These are phyloP conservation scores for Chytridium lagenaria DNA, from an alignment of 371 early-diverging fungal species.

Conservation along the genomic window DNA sequence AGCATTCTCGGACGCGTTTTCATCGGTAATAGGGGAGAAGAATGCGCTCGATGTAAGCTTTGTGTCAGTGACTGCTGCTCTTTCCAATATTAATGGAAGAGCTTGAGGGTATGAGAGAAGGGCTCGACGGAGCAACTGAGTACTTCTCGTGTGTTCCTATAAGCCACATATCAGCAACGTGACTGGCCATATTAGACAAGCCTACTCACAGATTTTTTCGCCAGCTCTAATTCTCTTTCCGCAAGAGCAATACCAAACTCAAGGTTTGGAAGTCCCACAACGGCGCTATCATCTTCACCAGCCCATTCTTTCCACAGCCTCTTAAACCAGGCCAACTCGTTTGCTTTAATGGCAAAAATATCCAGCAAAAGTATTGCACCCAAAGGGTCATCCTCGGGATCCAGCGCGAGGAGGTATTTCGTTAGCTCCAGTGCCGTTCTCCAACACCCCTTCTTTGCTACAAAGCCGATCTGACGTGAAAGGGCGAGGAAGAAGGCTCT, in stretches of 20 bases:
- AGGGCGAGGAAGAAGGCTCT: constrained; percentile 81
- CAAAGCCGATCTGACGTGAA: constrained; percentile 80
- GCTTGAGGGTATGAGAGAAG: constrained; percentile 62
- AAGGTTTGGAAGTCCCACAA: constrained; percentile 73
- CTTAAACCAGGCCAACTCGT: constrained; percentile 72
- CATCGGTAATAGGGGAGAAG: constrained; percentile 34
- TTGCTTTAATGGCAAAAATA: constrained; percentile 79
- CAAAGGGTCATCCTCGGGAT: constrained; percentile 78
- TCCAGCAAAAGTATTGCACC: constrained; percentile 80
- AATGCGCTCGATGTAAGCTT: constrained; percentile 37
- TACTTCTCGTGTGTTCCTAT: constrained; percentile 52
- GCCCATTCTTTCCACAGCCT: constrained; percentile 60
- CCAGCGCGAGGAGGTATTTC: constrained; percentile 75
- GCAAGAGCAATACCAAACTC: constrained; percentile 80
- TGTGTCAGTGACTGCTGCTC: constrained; percentile 48
- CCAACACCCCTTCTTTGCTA: constrained; percentile 92
- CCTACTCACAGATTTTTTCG: constrained; percentile 18
- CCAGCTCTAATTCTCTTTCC: constrained; percentile 67
- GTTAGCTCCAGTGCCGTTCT: constrained; percentile 87
- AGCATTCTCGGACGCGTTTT: constrained; percentile 21
- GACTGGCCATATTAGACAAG: neutral
- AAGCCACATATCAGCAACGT: neutral
- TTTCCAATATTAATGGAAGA: constrained; percentile 51
- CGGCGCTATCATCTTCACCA: constrained; percentile 43
- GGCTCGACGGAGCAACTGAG: constrained; percentile 67